Percentiles rank a stretch among this genome's conserved stretches.
Conservation (phyloP, 192 early-diverging fungal genomes). For the Jimgerdemannia lactiflua region DNA sequence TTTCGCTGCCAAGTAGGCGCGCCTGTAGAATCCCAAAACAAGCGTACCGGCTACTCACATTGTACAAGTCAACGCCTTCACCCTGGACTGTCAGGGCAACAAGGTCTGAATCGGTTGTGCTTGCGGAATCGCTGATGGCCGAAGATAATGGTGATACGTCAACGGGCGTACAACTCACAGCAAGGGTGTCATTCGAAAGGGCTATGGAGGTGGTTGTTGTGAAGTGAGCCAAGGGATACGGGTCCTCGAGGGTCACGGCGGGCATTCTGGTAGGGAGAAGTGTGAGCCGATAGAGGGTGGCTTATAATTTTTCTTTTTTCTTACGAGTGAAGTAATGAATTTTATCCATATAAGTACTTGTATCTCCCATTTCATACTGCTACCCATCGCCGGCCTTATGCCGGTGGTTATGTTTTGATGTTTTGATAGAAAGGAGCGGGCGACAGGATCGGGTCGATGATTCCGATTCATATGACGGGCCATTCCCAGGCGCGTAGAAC, state of each 20-base stretch:
- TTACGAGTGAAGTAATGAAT: too few species aligned
- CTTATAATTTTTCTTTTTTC: too few species aligned
- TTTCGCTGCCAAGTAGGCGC: too few species aligned
- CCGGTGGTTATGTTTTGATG: too few species aligned
- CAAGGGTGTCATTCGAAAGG: not conserved
- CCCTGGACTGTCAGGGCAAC: slow-evolving; percentile 48
- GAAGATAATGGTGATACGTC: not conserved
- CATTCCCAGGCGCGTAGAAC: too few species aligned
- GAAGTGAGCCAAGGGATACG: not conserved
- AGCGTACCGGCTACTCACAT: slow-evolving; percentile 25
- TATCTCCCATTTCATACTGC: too few species aligned
- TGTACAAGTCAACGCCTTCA: slow-evolving; percentile 49
- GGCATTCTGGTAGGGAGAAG: not conserved
- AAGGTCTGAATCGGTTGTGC: slow-evolving; percentile 18
- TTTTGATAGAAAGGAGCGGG: too few species aligned
- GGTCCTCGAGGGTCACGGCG: not conserved
- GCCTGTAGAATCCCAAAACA: not conserved
- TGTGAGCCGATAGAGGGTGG: too few species aligned
- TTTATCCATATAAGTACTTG: too few species aligned
- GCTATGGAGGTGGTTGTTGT: not conserved
- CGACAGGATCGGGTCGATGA: too few species aligned
- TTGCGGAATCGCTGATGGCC: not conserved
- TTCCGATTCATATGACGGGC: too few species aligned
- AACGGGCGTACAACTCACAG: not conserved
- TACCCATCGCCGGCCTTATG: too few species aligned